Evolutionary conservation across 306 rosid species (phyloP).

Genomic region (Cyclanthera cordifolia): DNA sequence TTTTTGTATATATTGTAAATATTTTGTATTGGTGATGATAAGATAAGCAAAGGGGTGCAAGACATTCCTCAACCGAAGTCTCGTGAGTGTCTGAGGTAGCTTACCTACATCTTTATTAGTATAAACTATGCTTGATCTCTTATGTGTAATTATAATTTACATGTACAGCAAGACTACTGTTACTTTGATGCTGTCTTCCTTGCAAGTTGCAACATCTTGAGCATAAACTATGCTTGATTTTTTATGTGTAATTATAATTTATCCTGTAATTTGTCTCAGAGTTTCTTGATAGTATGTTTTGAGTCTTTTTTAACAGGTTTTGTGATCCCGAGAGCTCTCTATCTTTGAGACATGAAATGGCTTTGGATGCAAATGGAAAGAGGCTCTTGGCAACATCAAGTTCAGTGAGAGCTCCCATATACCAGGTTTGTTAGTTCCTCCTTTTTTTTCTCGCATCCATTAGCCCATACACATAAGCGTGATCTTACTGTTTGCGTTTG

Average conservation of each 20-base stretch:
- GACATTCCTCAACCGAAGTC: not conserved
- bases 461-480: not conserved
- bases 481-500: not conserved
- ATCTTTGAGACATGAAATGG: constrained; percentile 77
- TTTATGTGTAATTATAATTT: not conserved
- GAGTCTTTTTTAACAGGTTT: constrained; percentile 28
- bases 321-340: constrained; percentile 48
- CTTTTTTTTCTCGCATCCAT: not conserved
- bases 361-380: constrained; percentile 75
- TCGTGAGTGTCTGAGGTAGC: too few species aligned
- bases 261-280: not conserved
- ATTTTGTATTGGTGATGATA: not conserved
- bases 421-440: constrained; percentile 39
- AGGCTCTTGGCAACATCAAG: constrained; percentile 72
- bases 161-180: too few species aligned
- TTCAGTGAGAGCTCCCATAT: constrained; percentile 75
- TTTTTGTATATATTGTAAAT: too few species aligned
- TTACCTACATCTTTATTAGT: too few species aligned
- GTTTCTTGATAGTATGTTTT: not conserved
- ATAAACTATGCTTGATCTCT: not conserved
- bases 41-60: not conserved
- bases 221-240: not conserved
- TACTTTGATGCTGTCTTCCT: not conserved
- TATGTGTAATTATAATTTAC: not conserved
- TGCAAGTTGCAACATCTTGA: not conserved